Base-by-base conservation (phyloP, 768 basidiomycete genomes). In the Inosperma sp. region DNA sequence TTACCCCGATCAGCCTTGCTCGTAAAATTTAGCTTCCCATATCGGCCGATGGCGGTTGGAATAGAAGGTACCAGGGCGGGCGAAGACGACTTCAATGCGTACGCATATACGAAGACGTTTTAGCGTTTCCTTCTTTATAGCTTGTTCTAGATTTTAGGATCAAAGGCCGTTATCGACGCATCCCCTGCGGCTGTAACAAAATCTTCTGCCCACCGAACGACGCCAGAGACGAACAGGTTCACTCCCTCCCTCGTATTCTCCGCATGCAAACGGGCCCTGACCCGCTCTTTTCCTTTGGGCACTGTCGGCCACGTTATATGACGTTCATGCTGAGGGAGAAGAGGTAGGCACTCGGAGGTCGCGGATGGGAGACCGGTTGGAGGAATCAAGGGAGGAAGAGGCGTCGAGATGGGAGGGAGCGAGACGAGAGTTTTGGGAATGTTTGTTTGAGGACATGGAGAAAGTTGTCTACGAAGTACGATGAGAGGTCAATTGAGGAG, bases 231-330 rank as follows among this genome's bases (percentile, higher is more conserved):
- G 17, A 96, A 68, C 12, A 66, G 62, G 31, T 81, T 76, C 3
- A 95, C 74, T 23, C 94, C 84, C 31, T 69, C 73, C 53, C 46
- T 62, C 12, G 82, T 80, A 59, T 94, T 91, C 2, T 77, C 82
- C 0, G 92, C 82, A 60, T 93, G 88, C 23, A 97, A 60, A 64
- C 94, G 97, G n/a, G 96, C 79, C 3, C 94, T 69, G 2, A 97
- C 84, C 14, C 93, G 79, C 53, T 93, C 87, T 52, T 78, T 79
- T 7, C 90, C 93, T 47, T 83, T 84, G 0, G 93, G 91, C 0
- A 96, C 93, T 0, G 93, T 96, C 0, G 95, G 94, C 73, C 84
- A 86, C 9, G 80, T 83, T 34, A 93, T 91, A 4, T 87, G 82
- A 84, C 86, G 56, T 84, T 82, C 60, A 87, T 76, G 1, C 78